phyloP scores from a whole-genome alignment of 2,329 filamentous ascomycete species.

The Huntiella bhutanensis region DNA sequence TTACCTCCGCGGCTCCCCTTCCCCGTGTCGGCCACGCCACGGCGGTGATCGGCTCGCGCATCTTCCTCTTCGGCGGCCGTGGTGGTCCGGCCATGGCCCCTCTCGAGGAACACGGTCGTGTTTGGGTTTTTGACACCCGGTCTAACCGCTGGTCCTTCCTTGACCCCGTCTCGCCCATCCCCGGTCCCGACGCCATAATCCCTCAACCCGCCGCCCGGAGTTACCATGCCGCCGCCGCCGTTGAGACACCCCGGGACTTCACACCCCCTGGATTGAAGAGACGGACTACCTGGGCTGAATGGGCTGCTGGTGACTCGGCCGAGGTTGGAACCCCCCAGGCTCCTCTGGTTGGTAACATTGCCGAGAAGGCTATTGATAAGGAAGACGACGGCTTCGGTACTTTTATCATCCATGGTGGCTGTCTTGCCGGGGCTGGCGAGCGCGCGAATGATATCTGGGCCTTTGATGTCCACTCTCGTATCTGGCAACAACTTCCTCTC shows the following conservation, averaged over 20 bases:
- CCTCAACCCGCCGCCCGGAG: slow-evolving; percentile 44
- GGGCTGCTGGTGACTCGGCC: slow-evolving; percentile 34
- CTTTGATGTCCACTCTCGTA: slow-evolving; percentile 44
- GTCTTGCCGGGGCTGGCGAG: slow-evolving; percentile 37
- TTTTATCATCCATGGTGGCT: slow-evolving; percentile 61
- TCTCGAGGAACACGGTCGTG: slow-evolving; percentile 51
- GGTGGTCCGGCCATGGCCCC: slow-evolving; percentile 49
- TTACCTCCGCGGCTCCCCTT: slow-evolving; percentile 30
- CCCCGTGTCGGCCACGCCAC: slow-evolving; percentile 58
- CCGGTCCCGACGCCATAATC: slow-evolving; percentile 19
- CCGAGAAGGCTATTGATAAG: slow-evolving; percentile 38
- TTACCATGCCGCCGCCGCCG: slow-evolving; percentile 46
- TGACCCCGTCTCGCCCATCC: slow-evolving; percentile 32
- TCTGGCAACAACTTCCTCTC: slow-evolving; percentile 48
- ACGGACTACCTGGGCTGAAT: slow-evolving; percentile 32
- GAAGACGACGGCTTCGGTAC: slow-evolving; percentile 45
- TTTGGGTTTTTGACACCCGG: slow-evolving; percentile 59
- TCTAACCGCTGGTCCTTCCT: slow-evolving; percentile 45
- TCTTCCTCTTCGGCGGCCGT: slow-evolving; percentile 70
- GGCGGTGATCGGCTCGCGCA: slow-evolving; percentile 44
- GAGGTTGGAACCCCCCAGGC: slow-evolving; percentile 39
- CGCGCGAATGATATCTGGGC: slow-evolving; percentile 55
- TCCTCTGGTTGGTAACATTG: slow-evolving; percentile 37
- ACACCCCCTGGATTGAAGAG: slow-evolving; percentile 18
- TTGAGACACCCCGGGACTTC: slow-evolving; percentile 36